These are phyloP conservation scores for Streptanthus diversifolius DNA, from an alignment of 345 rosid genomes.

Conservation along the genomic window DNA sequence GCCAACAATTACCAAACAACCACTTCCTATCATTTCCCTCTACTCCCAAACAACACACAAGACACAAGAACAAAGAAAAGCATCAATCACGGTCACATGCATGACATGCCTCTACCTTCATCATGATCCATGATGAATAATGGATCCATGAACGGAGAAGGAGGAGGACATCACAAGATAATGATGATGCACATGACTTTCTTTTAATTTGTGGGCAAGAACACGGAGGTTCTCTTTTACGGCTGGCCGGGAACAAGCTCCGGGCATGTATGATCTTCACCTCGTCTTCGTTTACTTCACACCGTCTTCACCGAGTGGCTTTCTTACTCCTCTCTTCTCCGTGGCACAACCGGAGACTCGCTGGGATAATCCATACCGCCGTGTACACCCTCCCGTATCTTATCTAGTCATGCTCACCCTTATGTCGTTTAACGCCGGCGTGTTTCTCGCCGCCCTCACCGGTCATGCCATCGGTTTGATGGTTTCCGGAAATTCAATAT, in stretches of 20 bases:
- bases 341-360: no score
- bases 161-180: conserved; percentile 5
- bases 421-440: conserved; percentile 70
- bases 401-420: no score
- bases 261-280: no score
- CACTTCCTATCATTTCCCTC: neutral
- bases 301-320: no score
- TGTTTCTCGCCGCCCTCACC: conserved; percentile 53
- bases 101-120: conserved; percentile 17
- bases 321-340: no score
- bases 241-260: conserved; percentile 70
- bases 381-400: no score
- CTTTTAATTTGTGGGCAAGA: conserved; percentile 76
- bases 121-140: conserved; percentile 21
- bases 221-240: conserved; percentile 53
- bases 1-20: conserved; percentile 7
- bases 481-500: conserved; percentile 53
- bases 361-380: no score
- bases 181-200: conserved; percentile 45
- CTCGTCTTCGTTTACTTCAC: no score
- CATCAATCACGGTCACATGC: conserved; percentile 31
- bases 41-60: conserved; percentile 11
- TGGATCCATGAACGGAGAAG: conserved; percentile 27
- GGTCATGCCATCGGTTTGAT: conserved; percentile 67
- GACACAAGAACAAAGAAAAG: conserved; percentile 4